Base-by-base conservation (phyloP, 2,329 filamentous ascomycete species). In the Daldinia eschscholtzii region DNA sequence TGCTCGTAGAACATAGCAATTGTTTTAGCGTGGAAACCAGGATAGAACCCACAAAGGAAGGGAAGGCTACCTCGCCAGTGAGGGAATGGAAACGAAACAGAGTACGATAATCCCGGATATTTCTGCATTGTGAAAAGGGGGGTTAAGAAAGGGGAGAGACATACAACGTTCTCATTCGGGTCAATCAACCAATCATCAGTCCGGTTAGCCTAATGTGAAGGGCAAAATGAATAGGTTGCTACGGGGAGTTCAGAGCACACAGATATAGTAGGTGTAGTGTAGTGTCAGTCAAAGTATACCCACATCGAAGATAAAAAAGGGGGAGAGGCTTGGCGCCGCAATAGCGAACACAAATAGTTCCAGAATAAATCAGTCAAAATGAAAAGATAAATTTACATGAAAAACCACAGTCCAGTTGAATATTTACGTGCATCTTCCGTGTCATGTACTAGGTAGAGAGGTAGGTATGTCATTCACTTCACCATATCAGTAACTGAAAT, bases 281-380 rank as follows among this genome's bases (percentile, higher is more conserved):
- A 50, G 46, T 18, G 15, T 52, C 4, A 33, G 26, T 52, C 44
- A 28, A 42, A 57, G 37, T 66, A 70, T 70, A 67, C 64, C 67
- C 67, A 58, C 30, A 61, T 67, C 56, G 60, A 48, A 46, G 52
- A 33, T 56, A 39, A 61, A 61, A n/a, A 42, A 23, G 57, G 50
- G 56, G 48, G 23, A 15, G 41, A 18, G 58, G 58, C 59, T 58
- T 59, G 39, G 46, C 55, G 44, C 42, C 50, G 41, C 52, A 65
- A 44, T 37, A 37, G 46, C 23, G 37, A 26, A 57, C 42, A 57
- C 35, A 57, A 42, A 9, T 15, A 52, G 26, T 52, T 30, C 26
- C 15, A 52, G 13, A 52, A 39, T 15, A 13, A 44, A 15, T 15
- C 6, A 18, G 15, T 33, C 13, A 2, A 18, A 30, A 9, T 13